Conservation (phyloP, 2,329 filamentous ascomycete genomes). For the Sporothrix dimorphospora region DNA sequence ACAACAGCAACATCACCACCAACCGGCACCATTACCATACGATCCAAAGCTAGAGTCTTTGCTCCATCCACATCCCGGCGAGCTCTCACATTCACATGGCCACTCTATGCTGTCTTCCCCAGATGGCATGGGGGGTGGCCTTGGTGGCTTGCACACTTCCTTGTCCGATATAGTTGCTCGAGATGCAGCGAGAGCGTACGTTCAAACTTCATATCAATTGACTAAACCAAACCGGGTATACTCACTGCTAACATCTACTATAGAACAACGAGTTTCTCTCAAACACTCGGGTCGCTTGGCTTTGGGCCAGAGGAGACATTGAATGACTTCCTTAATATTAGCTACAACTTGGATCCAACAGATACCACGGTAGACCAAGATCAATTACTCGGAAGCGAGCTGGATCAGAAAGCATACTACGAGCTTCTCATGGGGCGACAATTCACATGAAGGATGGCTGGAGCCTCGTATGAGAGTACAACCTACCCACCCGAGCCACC, state of each 20-base stretch:
- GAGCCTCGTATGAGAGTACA: no score
- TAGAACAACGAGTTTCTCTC: constrained; percentile 42
- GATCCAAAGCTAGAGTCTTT: constrained; percentile 21
- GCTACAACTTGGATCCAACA: constrained; percentile 42
- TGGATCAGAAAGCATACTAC: constrained; percentile 45
- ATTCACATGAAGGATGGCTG: constrained; percentile 25
- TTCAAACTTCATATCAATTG: not conserved
- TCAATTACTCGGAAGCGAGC: constrained; percentile 40
- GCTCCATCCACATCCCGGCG: constrained; percentile 28
- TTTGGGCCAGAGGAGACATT: constrained; percentile 45
- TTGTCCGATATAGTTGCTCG: constrained; percentile 44
- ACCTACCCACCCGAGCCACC: no score
- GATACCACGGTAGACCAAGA: constrained; percentile 38
- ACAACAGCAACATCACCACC: not conserved
- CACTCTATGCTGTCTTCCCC: constrained; percentile 19
- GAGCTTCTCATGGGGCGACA: constrained; percentile 44
- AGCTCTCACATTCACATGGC: constrained; percentile 34
- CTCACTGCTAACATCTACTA: constrained; percentile 9
- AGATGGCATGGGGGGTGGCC: constrained; percentile 11
- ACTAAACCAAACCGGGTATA: not conserved
- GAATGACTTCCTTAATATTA: constrained; percentile 45
- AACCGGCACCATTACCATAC: constrained; percentile 10
- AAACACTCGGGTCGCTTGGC: constrained; percentile 44
- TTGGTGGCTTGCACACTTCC: constrained; percentile 30
- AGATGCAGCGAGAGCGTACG: constrained; percentile 43